Conservation (phyloP, 225 moss, liverwort and hornwort genomes). For the Pseudisothecium myosuroides region DNA sequence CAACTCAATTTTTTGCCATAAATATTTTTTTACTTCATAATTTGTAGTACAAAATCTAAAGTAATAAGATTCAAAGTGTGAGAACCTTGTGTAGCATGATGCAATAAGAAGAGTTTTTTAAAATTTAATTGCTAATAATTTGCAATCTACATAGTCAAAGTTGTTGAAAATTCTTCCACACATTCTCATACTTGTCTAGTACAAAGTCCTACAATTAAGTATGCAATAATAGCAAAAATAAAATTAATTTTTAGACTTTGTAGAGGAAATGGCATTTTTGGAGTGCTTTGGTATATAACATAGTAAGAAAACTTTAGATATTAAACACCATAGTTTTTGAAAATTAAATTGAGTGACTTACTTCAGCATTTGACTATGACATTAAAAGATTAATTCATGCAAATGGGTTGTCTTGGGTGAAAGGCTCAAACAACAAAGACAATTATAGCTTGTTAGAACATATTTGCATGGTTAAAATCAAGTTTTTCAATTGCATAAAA, state of each 20-base stretch:
- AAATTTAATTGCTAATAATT: neutral
- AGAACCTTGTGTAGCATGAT: neutral
- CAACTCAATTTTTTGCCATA: neutral
- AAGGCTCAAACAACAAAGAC: neutral
- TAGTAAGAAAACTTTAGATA: neutral
- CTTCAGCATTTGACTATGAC: accelerated
- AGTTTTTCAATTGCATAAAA: neutral
- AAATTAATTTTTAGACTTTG: neutral
- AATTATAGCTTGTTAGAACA: neutral
- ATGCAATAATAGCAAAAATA: neutral
- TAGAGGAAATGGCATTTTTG: accelerated
- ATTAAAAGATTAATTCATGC: neutral
- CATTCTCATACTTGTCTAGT: neutral
- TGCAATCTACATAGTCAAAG: neutral
- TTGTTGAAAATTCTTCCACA: neutral
- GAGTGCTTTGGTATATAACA: neutral
- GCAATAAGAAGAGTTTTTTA: neutral
- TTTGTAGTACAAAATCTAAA: neutral
- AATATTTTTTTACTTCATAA: neutral
- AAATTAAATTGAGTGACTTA: neutral
- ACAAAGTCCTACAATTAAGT: neutral
- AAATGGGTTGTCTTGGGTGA: neutral
- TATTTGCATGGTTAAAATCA: neutral
- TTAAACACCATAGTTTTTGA: neutral
- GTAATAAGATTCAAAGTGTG: neutral